Percentiles rank a stretch among this genome's conserved stretches.
Evolutionary conservation across 1,284 basidiomycete species (phyloP).

Genomic region (Heterobasidion occidentale): DNA sequence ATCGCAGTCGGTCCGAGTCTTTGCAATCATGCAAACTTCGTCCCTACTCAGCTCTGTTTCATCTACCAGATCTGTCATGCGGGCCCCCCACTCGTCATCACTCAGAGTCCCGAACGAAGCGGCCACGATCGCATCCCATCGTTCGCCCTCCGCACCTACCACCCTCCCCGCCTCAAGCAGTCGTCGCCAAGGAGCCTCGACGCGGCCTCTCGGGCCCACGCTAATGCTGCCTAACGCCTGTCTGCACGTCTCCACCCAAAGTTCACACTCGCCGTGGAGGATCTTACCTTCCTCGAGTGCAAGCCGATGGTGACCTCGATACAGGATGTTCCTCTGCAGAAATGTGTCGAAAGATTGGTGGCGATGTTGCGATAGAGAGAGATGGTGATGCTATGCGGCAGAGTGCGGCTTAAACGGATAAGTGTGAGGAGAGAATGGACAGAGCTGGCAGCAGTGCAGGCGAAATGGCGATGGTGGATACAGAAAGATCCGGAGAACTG

Average conservation of each 20-base stretch:
- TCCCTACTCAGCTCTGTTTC: slow-evolving; percentile 43
- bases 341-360: slow-evolving; percentile 63
- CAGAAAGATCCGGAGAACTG: slow-evolving; percentile 11
- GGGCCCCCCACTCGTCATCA: slow-evolving; percentile 29
- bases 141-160: slow-evolving; percentile 48
- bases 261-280: slow-evolving; percentile 60
- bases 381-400: slow-evolving; percentile 49
- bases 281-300: slow-evolving; percentile 43
- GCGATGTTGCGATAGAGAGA: slow-evolving; percentile 66
- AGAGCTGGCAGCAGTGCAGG: slow-evolving; percentile 65
- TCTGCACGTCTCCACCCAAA: slow-evolving; percentile 74
- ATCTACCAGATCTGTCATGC: slow-evolving; percentile 36
- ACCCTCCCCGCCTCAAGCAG: slow-evolving; percentile 63
- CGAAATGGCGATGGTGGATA: slow-evolving; percentile 45
- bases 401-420: slow-evolving; percentile 52
- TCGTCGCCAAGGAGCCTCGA: slow-evolving; percentile 62
- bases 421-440: slow-evolving; percentile 65
- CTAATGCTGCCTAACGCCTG: slow-evolving; percentile 35
- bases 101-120: slow-evolving; percentile 34
- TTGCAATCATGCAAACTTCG: slow-evolving; percentile 43
- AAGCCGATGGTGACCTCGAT: slow-evolving; percentile 60
- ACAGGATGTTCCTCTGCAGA: slow-evolving; percentile 73
- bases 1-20: slow-evolving; percentile 34
- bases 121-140: slow-evolving; percentile 35
- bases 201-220: slow-evolving; percentile 10